Evolutionary conservation across 805 yeast genomes (phyloP), one percentile per base, ranked within the genome.

Genomic region (Wickerhamiella azymoides): DNA sequence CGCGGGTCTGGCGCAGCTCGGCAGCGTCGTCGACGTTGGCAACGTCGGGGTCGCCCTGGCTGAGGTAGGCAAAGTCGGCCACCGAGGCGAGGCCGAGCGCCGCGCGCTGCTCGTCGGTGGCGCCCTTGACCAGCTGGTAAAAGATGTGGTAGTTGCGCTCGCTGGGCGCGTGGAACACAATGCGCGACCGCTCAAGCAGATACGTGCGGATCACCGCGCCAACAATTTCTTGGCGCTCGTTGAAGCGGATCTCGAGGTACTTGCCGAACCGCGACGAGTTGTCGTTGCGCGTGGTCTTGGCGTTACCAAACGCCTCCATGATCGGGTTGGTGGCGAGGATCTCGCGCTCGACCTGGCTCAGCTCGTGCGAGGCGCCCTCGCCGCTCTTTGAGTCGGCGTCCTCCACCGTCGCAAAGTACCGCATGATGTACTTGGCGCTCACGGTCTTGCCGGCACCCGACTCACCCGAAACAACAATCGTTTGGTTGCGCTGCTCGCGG

Each of bases 391-490:
- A 60, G 54, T 61, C 58, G 49, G 70, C 64, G 48, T 65, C 67
- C 49, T 89, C 96, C 13, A 89, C 96, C 14, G 94, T 79, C 3
- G 97, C 97, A 62, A 89, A 88, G 64, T 88, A 89, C 63, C 97
- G 77, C 97, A 89, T 89, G 53, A 89, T 89, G 63, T 84, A 89
- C 62, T 89, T 89, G 35, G 98, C 98, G 51, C 92, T 79, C 36
- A 89, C 97, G 4, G 97, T 92, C 59, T 89, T 92, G 63, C 98
- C 98, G 25, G 98, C 97, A 64, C 98, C 98, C 6, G 95, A 84
- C 66, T 89, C 98, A 66, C 98, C 98, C 55, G 88, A 78, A 14
- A 89, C 97, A 14, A 89, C 96, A 51, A 89, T 88, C 1, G 98
- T 89, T 66, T 89, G 98, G 66, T 89, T 88, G 55, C 76, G 72